Base-by-base conservation (phyloP, 768 basidiomycete species). In the Boletus speciosus region DNA sequence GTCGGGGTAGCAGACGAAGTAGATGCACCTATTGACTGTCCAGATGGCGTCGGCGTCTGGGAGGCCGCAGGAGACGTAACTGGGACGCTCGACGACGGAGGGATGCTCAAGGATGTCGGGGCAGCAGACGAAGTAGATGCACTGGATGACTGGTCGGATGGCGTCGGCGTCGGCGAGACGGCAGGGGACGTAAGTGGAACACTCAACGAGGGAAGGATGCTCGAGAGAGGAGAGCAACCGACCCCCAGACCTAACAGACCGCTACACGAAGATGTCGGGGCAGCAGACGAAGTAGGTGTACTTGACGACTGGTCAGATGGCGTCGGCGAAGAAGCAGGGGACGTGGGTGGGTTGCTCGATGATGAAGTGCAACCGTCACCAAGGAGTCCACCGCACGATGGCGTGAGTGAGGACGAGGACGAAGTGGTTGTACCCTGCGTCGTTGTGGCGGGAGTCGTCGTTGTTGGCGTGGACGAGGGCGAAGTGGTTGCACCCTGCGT, bases 311-410 rank as follows among this genome's bases (percentile, higher is more conserved):
- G 31, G 9, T 32, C 31, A 11, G 31, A 11, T 39, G 44, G 21
- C n/a, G 53, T 35, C 1, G 14, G 43, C 8, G 42, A 19, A 21
- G 21, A 29, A 14, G 62, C 9, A 21, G 49, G 32, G 5, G 59
- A 0, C 7, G 51, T 40, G 6, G 58, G 3, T 9, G 56, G 34
- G 10, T 25, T 37, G 21, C 41, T 44, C 42, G 59, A 54, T 21
- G 57, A 12, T 11, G 60, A 7, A 29, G 52, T 29, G 36, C 59
- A 61, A 16, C 51, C 62, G 21, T 61, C 7, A 1, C 31, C 31
- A 4, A 32, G 31, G 31, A 63, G 12, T 25, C 61, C 54, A 35
- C 5, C 35, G 1, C 51, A 62, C 23, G 53, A 50, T 9, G 29
- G 29, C 29, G 25, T 27, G 25, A 6, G 4, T 11, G 40, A 31